A percentile compares a stretch with the other conserved stretches of the same genome.
phyloP scores from a whole-genome alignment of 2,329 filamentous ascomycete species.

The Trichoderma semiorbis region DNA sequence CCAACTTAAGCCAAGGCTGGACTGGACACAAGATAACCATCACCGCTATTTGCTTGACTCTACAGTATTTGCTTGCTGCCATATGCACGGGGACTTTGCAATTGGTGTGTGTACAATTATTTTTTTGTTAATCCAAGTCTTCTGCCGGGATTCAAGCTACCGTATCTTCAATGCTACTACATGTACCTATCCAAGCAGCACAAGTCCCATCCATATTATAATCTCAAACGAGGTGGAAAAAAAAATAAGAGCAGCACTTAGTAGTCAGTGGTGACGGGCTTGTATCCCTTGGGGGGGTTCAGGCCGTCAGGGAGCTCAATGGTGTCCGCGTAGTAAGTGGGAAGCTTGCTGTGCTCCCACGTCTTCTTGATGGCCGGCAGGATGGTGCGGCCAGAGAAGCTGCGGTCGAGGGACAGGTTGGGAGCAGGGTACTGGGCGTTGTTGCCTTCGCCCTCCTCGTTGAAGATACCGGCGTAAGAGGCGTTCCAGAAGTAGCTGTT shows the following conservation, averaged over 20 bases:
- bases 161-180: too few relatives aligned
- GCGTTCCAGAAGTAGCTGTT: conserved; percentile 48
- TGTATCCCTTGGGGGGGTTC: conserved; percentile 41
- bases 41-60: background rate
- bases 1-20: background rate
- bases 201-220: background rate
- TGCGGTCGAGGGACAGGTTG: conserved; percentile 36
- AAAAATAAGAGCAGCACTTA: background rate
- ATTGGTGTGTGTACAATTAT: background rate
- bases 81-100: background rate
- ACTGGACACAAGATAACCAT: background rate
- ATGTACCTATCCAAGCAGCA: background rate
- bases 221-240: background rate
- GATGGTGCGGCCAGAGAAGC: conserved; percentile 33
- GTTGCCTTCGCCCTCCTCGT: conserved; percentile 32
- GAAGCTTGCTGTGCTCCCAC: conserved; percentile 37
- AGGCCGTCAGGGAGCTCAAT: conserved; percentile 42
- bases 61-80: too few relatives aligned
- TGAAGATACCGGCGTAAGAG: conserved; percentile 52
- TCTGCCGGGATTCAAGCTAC: background rate
- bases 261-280: conserved; percentile 23
- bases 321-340: conserved; percentile 42
- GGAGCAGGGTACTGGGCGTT: conserved; percentile 36
- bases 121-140: background rate
- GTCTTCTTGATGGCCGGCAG: conserved; percentile 36